phyloP scores from a whole-genome alignment of 2,329 filamentous ascomycete genomes.

The Sclerotinia borealis region DNA sequence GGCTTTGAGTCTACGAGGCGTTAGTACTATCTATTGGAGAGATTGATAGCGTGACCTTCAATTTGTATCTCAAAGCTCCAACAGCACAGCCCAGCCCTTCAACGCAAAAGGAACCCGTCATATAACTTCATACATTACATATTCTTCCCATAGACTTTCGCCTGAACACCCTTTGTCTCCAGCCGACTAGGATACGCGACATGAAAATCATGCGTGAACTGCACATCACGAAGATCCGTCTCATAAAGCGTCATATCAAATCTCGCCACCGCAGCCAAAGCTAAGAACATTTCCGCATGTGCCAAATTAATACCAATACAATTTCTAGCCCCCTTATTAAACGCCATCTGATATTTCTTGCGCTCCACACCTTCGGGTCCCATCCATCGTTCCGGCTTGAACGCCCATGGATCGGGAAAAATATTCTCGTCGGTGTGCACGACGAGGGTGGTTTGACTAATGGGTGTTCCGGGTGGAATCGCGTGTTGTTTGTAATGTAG shows the following conservation, averaged over 20 bases:
- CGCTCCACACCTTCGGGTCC: constrained; percentile 25
- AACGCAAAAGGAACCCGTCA: not conserved
- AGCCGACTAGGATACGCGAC: not conserved
- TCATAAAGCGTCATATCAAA: constrained; percentile 10
- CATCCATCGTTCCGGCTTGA: constrained; percentile 37
- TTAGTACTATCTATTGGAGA: too few relatives aligned
- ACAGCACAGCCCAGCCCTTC: not conserved
- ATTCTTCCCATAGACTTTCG: not conserved
- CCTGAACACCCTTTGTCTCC: not conserved
- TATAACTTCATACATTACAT: not conserved
- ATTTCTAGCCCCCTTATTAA: constrained; percentile 37
- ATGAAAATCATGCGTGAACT: not conserved
- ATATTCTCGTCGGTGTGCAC: constrained; percentile 31
- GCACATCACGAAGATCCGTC: constrained; percentile 5
- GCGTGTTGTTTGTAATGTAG: constrained; percentile 13
- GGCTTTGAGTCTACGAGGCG: not conserved
- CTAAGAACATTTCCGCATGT: constrained; percentile 16
- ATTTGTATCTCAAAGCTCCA: not conserved
- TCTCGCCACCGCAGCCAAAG: not conserved
- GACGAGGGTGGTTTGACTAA: constrained; percentile 15
- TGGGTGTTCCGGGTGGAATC: constrained; percentile 20
- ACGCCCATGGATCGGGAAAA: constrained; percentile 25
- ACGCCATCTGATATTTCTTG: constrained; percentile 34
- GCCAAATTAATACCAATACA: constrained; percentile 35
- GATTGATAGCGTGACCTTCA: too few relatives aligned